Evolutionary conservation across 1,284 basidiomycete genomes (phyloP).

Genomic region (Ceratobasidium sp.): DNA sequence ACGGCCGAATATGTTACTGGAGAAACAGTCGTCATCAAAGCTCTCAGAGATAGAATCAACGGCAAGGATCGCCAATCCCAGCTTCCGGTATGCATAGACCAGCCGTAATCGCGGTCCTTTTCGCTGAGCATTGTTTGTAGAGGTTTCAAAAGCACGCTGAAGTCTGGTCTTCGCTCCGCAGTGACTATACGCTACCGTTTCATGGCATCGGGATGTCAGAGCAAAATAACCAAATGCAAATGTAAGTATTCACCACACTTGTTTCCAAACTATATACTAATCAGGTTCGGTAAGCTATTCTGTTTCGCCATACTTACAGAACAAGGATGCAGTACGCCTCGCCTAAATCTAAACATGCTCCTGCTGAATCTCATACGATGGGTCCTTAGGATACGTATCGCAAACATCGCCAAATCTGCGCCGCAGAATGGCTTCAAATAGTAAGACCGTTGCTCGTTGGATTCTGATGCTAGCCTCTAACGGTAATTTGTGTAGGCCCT

Average conservation of each 20-base stretch:
- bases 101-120: too few relatives aligned
- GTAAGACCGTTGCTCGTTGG: background rate
- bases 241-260: background rate
- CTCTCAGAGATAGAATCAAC: too few relatives aligned
- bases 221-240: background rate
- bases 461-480: too few relatives aligned
- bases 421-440: background rate
- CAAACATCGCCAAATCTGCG: background rate
- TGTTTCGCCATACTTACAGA: background rate
- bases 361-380: background rate
- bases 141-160: background rate
- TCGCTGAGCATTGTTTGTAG: background rate
- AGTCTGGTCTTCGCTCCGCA: background rate
- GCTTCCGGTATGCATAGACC: too few relatives aligned
- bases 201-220: slow-evolving; percentile 22
- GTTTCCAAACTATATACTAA: too few relatives aligned
- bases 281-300: background rate
- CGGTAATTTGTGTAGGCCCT: too few relatives aligned
- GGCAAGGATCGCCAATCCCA: too few relatives aligned
- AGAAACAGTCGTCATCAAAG: too few relatives aligned
- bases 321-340: slow-evolving; percentile 19
- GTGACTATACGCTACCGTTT: slow-evolving; percentile 17
- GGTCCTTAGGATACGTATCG: slow-evolving; percentile 13
- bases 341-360: too few relatives aligned
- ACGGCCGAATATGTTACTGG: too few relatives aligned